These are phyloP conservation scores for Malassezia globosa DNA, from an alignment of 1,284 basidiomycete genomes.

Conservation along the genomic window DNA sequence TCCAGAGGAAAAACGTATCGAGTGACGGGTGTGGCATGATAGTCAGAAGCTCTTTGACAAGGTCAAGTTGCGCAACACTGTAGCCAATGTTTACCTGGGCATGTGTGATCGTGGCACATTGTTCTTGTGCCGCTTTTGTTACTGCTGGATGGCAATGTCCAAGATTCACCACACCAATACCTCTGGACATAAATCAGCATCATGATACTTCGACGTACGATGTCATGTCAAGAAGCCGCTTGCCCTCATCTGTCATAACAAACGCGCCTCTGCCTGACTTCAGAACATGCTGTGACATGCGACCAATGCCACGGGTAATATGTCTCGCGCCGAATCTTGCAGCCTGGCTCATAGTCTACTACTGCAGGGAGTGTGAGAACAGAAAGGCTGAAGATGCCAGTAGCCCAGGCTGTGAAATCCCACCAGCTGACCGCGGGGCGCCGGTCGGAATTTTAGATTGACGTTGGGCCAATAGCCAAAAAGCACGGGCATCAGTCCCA, in stretches of 20 bases:
- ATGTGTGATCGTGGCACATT: conserved; percentile 40
- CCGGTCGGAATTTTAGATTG: too few species aligned
- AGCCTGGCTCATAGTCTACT: neutral
- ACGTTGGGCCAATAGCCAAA: neutral
- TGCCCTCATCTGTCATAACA: conserved; percentile 32
- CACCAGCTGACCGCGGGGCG: too few species aligned
- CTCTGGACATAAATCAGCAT: conserved; percentile 6
- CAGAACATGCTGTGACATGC: conserved; percentile 36
- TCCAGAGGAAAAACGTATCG: conserved; percentile 70
- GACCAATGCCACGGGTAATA: conserved; percentile 39
- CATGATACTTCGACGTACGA: too few species aligned
- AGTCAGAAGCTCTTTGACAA: conserved; percentile 30
- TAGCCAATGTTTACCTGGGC: conserved; percentile 44
- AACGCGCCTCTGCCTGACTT: conserved; percentile 31
- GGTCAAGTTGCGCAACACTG: conserved; percentile 27
- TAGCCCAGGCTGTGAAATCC: too few species aligned
- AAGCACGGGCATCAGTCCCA: neutral
- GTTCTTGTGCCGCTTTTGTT: conserved; percentile 35
- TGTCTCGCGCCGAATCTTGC: conserved; percentile 29
- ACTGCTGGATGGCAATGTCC: conserved; percentile 44
- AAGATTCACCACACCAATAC: conserved; percentile 43
- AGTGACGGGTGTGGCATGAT: conserved; percentile 71
- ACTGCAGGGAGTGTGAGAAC: too few species aligned
- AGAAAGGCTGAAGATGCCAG: too few species aligned
- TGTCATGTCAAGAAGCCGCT: conserved; percentile 41